Evolutionary conservation across 345 rosid species (phyloP).

Genomic region (Microthlaspi erraticum): DNA sequence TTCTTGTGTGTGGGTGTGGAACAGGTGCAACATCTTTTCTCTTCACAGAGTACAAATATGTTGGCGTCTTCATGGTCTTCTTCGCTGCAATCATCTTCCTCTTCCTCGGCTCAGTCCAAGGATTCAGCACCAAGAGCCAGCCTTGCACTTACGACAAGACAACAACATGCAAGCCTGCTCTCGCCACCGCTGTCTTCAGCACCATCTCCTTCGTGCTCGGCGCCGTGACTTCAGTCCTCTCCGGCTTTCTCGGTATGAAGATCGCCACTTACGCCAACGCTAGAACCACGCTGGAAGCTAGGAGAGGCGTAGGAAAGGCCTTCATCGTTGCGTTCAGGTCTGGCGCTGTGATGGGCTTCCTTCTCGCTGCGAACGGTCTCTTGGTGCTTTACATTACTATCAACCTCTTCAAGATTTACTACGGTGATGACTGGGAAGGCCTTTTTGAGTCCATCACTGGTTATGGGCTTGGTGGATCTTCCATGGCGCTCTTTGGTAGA

Average conservation of each 20-base stretch:
- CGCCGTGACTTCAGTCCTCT: conserved; percentile 71
- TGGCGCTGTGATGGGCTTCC: conserved; percentile 83
- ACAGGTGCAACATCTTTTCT: conserved; percentile 76
- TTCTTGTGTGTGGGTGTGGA: conserved; percentile 2
- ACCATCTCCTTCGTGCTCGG: conserved; percentile 78
- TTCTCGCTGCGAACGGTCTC: conserved; percentile 75
- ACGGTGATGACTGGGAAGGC: conserved; percentile 76
- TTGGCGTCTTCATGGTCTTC: conserved; percentile 63
- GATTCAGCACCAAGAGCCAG: conserved; percentile 69
- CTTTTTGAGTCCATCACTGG: conserved; percentile 81
- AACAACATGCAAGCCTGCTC: conserved; percentile 79
- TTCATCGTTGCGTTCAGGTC: conserved; percentile 69
- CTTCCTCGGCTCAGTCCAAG: conserved; percentile 75
- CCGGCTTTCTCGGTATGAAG: conserved; percentile 95
- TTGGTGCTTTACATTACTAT: conserved; percentile 65
- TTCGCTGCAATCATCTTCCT: conserved; percentile 63
- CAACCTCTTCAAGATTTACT: conserved; percentile 68
- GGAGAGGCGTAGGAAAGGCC: conserved; percentile 94
- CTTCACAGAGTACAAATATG: conserved; percentile 65
- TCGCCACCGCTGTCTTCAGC: conserved; percentile 84
- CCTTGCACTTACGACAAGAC: conserved; percentile 65
- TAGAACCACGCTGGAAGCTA: conserved; percentile 87
- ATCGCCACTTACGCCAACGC: conserved; percentile 93
- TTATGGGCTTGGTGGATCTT: conserved; percentile 82
- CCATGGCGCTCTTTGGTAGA: conserved; percentile 82